Percentiles rank a stretch among this genome's conserved stretches.
Evolutionary conservation across 1,139 yeast species (phyloP).

Genomic region (Candida sanyaensis): DNA sequence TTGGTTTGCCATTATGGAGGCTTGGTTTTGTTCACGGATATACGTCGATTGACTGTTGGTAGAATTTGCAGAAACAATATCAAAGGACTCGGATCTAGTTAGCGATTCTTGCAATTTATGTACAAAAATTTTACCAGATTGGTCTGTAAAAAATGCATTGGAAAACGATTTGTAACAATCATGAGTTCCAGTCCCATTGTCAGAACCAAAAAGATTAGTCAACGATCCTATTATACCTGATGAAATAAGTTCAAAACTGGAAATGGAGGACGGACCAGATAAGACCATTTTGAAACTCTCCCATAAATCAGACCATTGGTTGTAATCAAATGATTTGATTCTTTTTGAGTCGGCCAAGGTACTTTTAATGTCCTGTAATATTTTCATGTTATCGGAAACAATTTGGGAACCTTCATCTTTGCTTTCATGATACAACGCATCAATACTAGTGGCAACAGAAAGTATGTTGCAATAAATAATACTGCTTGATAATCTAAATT

Average conservation of each 20-base stretch:
- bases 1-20: conserved; percentile 73
- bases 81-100: conserved; percentile 75
- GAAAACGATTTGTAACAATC: conserved; percentile 49
- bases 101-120: conserved; percentile 73
- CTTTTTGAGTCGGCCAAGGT: conserved; percentile 14
- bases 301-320: conserved; percentile 55
- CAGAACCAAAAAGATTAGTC: conserved; percentile 37
- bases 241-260: conserved; percentile 75
- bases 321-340: conserved; percentile 19
- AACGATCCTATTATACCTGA: conserved; percentile 64
- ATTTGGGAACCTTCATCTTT: conserved; percentile 16
- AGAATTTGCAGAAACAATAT: conserved; percentile 60
- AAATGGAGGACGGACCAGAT: conserved; percentile 33
- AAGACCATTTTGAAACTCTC: conserved; percentile 34
- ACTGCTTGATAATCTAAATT: conserved; percentile 21
- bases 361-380: conserved; percentile 19
- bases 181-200: conserved; percentile 22
- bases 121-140: conserved; percentile 23
- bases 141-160: conserved; percentile 39
- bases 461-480: conserved; percentile 22
- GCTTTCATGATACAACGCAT: conserved; percentile 18
- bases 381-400: conserved; percentile 20
- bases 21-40: conserved; percentile 26
- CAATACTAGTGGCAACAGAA: conserved; percentile 22
- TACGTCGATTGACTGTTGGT: conserved; percentile 16